Evolutionary conservation across 805 yeast genomes (phyloP).

Genomic region (Saturnispora zaruensis): DNA sequence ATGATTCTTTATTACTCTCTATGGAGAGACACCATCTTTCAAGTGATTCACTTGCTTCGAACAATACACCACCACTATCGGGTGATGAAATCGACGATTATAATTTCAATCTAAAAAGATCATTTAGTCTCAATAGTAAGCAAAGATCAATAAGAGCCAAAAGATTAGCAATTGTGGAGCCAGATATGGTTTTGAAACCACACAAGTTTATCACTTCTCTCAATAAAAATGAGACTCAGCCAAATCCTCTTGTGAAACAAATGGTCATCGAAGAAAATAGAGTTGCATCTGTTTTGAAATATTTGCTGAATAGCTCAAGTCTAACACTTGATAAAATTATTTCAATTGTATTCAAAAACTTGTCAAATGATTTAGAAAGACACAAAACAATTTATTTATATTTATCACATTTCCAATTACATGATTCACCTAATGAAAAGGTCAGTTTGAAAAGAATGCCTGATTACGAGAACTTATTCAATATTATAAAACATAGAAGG

Average conservation of each 20-base stretch:
- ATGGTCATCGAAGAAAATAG: conserved; percentile 13
- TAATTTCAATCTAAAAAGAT: conserved; percentile 50
- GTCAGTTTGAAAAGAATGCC: conserved; percentile 28
- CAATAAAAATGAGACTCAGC: conserved; percentile 38
- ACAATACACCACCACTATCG: neutral
- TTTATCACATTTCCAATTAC: conserved; percentile 50
- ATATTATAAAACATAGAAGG: conserved; percentile 21
- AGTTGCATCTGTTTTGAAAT: conserved; percentile 21
- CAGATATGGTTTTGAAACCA: conserved; percentile 59
- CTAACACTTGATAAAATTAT: conserved; percentile 27
- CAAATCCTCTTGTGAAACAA: conserved; percentile 16
- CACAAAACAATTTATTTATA: conserved; percentile 54
- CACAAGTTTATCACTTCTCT: conserved; percentile 37
- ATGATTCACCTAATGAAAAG: conserved; percentile 29
- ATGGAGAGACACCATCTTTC: conserved; percentile 11
- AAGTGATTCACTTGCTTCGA: neutral
- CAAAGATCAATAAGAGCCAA: conserved; percentile 67
- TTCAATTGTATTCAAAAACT: conserved; percentile 47
- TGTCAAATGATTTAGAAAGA: conserved; percentile 45
- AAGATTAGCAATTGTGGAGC: conserved; percentile 50
- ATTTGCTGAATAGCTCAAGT: conserved; percentile 37
- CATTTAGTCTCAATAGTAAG: conserved; percentile 55
- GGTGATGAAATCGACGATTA: neutral
- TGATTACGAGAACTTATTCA: conserved; percentile 17
- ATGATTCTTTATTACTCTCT: conserved; percentile 26